Evolutionary conservation across 225 moss, liverwort and hornwort species (phyloP), one percentile per base, ranked within the genome.

Genomic region (Asterella californica): DNA sequence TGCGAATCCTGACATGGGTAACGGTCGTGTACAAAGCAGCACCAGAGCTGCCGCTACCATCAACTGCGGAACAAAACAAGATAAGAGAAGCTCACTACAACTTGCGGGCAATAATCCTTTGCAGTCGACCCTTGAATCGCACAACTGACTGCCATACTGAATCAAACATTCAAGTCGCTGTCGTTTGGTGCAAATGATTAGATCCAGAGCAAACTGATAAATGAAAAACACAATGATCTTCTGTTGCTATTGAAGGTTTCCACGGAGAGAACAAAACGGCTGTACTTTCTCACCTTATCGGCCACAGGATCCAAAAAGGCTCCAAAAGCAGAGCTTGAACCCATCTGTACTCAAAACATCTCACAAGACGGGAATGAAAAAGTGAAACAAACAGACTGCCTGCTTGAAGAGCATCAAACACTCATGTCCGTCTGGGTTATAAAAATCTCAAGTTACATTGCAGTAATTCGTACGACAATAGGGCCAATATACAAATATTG

Each of bases 221-320:
- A 30, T 65, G 30, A 65, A 14, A 65, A 30, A 14, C 64, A 30
- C 32, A 2, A 57, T 17, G 57, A 57, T 21, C n/a, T n/a, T n/a
- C n/a, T n/a, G n/a, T n/a, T n/a, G n/a, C 7, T 42, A 52, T 52
- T 52, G 12, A 12, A 52, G 19, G 2, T 21, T 5, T 21, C 57
- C 57, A 57, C 57, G 2, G 22, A 57, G 36, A 67, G 49, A 53
- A 14, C 1, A 59, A 52, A 36, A 36, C 42, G 57, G 33, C 1
- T 4, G 53, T 12, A 50, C 18, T 52, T 0, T n/a, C 85, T 59
- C 81, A 94, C 96, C 89, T 96, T 96, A 78, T 96, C 96, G 42
- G 94, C 96, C 70, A 96, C 96, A 78, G 96, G 96, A 87, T 96
- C 96, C 85, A 96, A 84, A 81, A 96, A 96, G 4, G 96, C 96